phyloP scores from a whole-genome alignment of 495 filamentous ascomycete species.

The Penicillium alfredii region DNA sequence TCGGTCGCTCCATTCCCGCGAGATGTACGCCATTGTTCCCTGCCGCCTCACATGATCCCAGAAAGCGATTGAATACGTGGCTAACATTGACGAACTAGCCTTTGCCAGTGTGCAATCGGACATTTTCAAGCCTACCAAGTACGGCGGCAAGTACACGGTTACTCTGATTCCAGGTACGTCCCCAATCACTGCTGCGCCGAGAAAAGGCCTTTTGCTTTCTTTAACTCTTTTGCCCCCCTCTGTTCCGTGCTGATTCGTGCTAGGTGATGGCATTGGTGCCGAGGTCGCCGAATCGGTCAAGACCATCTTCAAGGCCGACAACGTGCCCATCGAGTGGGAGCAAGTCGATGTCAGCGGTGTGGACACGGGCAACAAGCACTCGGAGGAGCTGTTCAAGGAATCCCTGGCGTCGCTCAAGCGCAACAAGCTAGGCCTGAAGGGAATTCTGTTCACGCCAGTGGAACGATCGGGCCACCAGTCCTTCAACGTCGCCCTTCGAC shows the following conservation, averaged over 20 bases:
- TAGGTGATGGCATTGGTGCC: constrained; percentile 93
- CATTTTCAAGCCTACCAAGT: constrained; percentile 98
- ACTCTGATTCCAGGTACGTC: constrained; percentile 84
- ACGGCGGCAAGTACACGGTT: constrained; percentile 98
- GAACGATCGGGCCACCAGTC: constrained; percentile 96
- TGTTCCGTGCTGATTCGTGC: constrained; percentile 4
- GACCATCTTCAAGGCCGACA: constrained; percentile 99
- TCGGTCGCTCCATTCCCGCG: constrained; percentile 33
- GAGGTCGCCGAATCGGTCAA: constrained; percentile 97
- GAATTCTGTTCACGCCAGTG: constrained; percentile 93
- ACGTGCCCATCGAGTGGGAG: constrained; percentile 97
- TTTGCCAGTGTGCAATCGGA: constrained; percentile 77
- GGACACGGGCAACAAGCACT: constrained; percentile 77
- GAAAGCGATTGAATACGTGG: background rate
- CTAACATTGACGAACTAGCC: constrained; percentile 30
- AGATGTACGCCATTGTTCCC: constrained; percentile 35
- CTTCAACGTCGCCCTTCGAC: constrained; percentile 97
- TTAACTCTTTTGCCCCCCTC: too few species aligned
- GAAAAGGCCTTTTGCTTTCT: too few species aligned
- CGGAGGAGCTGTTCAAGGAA: constrained; percentile 90
- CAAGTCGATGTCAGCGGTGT: constrained; percentile 95
- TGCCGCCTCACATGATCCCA: background rate
- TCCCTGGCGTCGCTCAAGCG: constrained; percentile 90
- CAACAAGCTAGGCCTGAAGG: constrained; percentile 97
- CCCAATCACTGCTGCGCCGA: background rate